phyloP scores from a whole-genome alignment of 257 asterid genomes.

The Nicotiana attenuata region DNA sequence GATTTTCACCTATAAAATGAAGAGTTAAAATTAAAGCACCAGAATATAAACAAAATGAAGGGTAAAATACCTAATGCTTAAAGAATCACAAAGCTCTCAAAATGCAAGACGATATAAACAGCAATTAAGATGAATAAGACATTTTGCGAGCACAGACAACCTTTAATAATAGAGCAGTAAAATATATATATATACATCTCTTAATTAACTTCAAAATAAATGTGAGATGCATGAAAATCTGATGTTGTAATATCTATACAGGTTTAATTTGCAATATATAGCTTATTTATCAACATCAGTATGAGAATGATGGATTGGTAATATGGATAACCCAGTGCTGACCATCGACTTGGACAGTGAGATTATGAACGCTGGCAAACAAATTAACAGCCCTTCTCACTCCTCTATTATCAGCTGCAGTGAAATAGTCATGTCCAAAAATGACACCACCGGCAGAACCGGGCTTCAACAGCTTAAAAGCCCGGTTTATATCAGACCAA shows the following conservation, averaged over 20 bases:
- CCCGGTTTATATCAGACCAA: slow-evolving; percentile 57
- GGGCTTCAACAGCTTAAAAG: slow-evolving; percentile 43
- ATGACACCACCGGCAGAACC: slow-evolving; percentile 34
- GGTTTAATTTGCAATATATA: neutral
- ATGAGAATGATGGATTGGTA: neutral
- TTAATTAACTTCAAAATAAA: neutral
- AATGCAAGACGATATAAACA: neutral
- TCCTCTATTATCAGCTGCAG: slow-evolving; percentile 39
- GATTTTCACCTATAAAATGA: neutral
- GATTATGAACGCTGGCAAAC: slow-evolving; percentile 38
- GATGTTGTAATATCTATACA: neutral
- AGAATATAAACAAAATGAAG: neutral
- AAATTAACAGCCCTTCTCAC: slow-evolving; percentile 51
- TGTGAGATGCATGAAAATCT: neutral
- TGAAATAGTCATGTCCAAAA: slow-evolving; percentile 52
- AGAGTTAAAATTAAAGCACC: neutral
- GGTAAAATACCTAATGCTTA: neutral
- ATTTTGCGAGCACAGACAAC: neutral
- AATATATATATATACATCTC: neutral
- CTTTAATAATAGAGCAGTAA: neutral
- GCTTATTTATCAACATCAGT: neutral
- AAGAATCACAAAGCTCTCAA: neutral
- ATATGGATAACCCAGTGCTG: slow-evolving; percentile 47
- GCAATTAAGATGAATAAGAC: neutral
- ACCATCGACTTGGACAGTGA: slow-evolving; percentile 40